Evolutionary conservation across 75 land plant species (phyloP), one percentile per base, ranked within the genome.

Genomic region (Cryptomeria japonica): DNA sequence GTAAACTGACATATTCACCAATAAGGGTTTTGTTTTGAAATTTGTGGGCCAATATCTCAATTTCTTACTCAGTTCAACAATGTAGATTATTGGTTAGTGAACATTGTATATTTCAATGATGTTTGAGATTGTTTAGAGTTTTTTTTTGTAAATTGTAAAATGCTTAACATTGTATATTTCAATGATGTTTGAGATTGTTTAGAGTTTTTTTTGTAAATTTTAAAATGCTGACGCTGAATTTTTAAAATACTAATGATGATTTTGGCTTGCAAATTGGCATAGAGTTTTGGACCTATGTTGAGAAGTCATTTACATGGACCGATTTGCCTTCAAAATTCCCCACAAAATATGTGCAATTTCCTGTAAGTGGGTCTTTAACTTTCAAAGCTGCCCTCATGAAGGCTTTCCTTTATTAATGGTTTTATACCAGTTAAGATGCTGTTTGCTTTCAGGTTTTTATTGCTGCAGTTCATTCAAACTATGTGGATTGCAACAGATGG

Each of bases 401-500:
- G 19, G 58, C 12, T 85, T 49, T 41, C 15, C 8, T 85, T 70
- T 56, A 36, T 68, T 32, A 39, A 42, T 58, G 39, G 9, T 80
- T 55, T 89, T 68, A 32, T 55, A 37, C 44, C 25, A 41, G 37
- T 83, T 11, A 22, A 56, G 53, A 22, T 12, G 56, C 34, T 8
- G 25, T 18, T 70, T 41, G 31, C 34, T 88, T 88, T 73, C 93
- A 97, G 99, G 89, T 96, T 34, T 97, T 98, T 86, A 95, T 95
- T 72, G 98, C 99, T 38, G 88, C 95, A 19, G 94, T 98, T 46
- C 99, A 98, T 89, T 92, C 95, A 84, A 98, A 98, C 86, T 98
- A 98, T 93, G 99, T 98, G 87, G 99, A 98, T 88, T 98, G 99
- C 89, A 98, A 90, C 70, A 90, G 99, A 88, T 98, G 99, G 99